A percentile compares a stretch with the other conserved stretches of the same genome.
Conservation (phyloP, 2,329 filamentous ascomycete genomes). For the Macrophomina tecta region DNA sequence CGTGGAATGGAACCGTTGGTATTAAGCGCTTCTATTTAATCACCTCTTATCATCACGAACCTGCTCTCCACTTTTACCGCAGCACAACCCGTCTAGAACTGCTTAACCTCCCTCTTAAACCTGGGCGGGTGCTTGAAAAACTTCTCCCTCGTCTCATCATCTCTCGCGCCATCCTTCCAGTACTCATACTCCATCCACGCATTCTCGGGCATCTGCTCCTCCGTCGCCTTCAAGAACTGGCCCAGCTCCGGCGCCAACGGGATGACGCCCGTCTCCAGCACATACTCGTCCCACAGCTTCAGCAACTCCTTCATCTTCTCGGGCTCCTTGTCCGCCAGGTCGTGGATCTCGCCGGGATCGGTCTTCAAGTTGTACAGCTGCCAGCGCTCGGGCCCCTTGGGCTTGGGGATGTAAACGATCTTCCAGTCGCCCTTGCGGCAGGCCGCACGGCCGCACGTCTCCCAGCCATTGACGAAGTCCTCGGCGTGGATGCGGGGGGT, state of each 20-base stretch:
- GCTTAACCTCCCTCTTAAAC: conserved; percentile 37
- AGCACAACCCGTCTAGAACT: conserved; percentile 1
- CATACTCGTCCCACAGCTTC: conserved; percentile 63
- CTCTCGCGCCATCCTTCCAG: conserved; percentile 61
- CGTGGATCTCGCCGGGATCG: conserved; percentile 60
- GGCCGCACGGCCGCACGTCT: conserved; percentile 61
- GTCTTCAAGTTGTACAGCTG: conserved; percentile 61
- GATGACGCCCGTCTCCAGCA: conserved; percentile 65
- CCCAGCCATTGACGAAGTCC: conserved; percentile 63
- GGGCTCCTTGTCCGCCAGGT: conserved; percentile 48
- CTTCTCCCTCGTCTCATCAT: conserved; percentile 39
- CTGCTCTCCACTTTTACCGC: background rate
- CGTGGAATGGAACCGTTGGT: too few species aligned
- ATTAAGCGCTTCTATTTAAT: background rate
- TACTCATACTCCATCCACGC: conserved; percentile 72
- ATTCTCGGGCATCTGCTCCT: conserved; percentile 70
- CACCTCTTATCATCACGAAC: background rate
- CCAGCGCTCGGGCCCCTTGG: conserved; percentile 62
- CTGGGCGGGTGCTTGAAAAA: conserved; percentile 41
- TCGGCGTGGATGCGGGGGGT: conserved; percentile 53
- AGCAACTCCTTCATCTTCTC: conserved; percentile 57
- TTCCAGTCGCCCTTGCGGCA: conserved; percentile 64
- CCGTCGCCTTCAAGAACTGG: conserved; percentile 64
- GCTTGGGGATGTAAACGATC: conserved; percentile 63
- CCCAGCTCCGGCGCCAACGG: conserved; percentile 65